Base-by-base conservation (phyloP, 305 asterid species). In the Solanum aculeatissimum region DNA sequence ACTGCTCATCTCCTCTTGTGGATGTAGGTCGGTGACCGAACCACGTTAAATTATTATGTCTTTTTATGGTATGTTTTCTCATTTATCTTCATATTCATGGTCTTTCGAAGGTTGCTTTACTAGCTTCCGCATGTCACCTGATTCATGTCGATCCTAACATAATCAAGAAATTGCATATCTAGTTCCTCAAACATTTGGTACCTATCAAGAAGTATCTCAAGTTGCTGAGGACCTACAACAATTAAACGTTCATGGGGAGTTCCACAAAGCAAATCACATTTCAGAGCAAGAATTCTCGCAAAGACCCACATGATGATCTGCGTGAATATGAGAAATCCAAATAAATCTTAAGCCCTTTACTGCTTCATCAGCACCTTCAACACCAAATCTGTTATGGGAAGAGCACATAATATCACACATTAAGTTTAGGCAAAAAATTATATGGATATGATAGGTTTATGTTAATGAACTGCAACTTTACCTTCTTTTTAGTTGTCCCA, bases 251-350 rank as follows among this genome's bases (percentile, higher is more conserved):
- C 98, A 53, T 94, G 98, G 1, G 95, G 92, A 19, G 77, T 80
- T 49, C 87, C 96, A 54, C 88, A 88, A 86, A 97, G 83, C 85
- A 97, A 87, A 60, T 93, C 91, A 1, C 92, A 92, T 66, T 98
- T 87, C 7, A 90, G 94, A 53, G 98, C 90, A 65, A 97, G 97
- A 86, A 97, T 93, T 91, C 98, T 90, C 21, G 98, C 98, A 14
- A 14, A 97, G 95, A 62, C 98, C 98, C 0, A 98, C 91, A 83
- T 97, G 99, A 72, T 97, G 99, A 90, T 97, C 98, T 7, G 98
- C 98, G 45, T 97, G 99, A 77, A 97, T 97, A 84, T 97, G 99
- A 49, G 99, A 97, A 84, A 97, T 95, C 99, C 98, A 97, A 62
- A 95, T 92, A 54, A 95, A 97, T 87, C 86, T 91, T 85, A 97